Percentiles rank a stretch among this genome's conserved stretches.
Conservation (phyloP, 805 yeast species). For the Yamadazyma sp. region DNA sequence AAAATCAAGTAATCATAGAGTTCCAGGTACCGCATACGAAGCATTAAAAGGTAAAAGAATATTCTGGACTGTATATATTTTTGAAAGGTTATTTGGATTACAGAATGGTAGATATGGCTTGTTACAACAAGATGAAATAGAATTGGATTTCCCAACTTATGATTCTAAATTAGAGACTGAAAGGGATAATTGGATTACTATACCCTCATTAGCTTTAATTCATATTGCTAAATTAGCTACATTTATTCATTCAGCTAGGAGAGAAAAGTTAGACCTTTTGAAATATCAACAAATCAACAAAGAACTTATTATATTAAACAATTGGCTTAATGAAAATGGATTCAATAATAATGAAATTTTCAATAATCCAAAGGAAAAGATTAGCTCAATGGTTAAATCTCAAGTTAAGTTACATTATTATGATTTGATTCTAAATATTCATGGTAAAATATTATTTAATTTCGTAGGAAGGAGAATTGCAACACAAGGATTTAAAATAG, state of each 20-base stretch:
- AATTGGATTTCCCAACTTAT: constrained; percentile 28
- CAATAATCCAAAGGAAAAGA: constrained; percentile 11
- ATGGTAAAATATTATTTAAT: constrained; percentile 32
- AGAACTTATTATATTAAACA: constrained; percentile 25
- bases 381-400: constrained; percentile 23
- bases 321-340: constrained; percentile 34
- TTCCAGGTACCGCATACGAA: constrained; percentile 34
- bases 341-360: constrained; percentile 26
- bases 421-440: constrained; percentile 33
- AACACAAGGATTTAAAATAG: constrained; percentile 27
- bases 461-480: constrained; percentile 30
- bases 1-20: constrained; percentile 13
- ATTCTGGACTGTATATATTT: constrained; percentile 53
- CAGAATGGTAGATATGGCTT: constrained; percentile 49
- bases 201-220: constrained; percentile 44
- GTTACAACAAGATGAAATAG: constrained; percentile 35
- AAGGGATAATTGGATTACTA: constrained; percentile 48
- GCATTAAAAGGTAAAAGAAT: constrained; percentile 46
- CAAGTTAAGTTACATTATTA: constrained; percentile 40
- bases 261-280: constrained; percentile 23
- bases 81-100: constrained; percentile 52
- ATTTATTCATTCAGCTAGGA: constrained; percentile 27
- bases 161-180: constrained; percentile 25
- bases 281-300: constrained; percentile 31
- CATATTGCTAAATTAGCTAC: constrained; percentile 41